Percentiles rank a stretch among this genome's conserved stretches.
Evolutionary conservation across 106 monocot species (phyloP).

Genomic region (Phalaenopsis aphrodite): DNA sequence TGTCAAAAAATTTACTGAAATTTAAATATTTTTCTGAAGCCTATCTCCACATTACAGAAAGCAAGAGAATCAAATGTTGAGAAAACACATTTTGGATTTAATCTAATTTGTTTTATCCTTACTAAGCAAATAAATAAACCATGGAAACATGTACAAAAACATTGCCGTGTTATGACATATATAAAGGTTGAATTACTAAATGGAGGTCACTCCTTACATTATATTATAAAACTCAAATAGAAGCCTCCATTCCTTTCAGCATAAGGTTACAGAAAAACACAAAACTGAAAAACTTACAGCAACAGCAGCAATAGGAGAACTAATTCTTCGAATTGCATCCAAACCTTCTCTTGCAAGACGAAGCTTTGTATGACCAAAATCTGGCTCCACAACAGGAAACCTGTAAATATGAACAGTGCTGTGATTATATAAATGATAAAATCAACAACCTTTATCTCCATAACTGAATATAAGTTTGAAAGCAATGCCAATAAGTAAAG

Average conservation of each 20-base stretch:
- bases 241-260: background rate
- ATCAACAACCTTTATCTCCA: background rate
- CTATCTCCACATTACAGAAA: background rate
- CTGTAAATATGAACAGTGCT: slow-evolving; percentile 26
- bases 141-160: background rate
- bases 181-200: background rate
- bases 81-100: background rate
- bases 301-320: slow-evolving; percentile 79
- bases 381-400: slow-evolving; percentile 97
- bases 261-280: background rate
- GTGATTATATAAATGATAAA: background rate
- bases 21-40: background rate
- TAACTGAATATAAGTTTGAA: background rate
- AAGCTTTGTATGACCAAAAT: slow-evolving; percentile 87
- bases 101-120: background rate
- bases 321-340: slow-evolving; percentile 82
- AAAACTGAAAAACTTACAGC: slow-evolving; percentile 41
- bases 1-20: background rate
- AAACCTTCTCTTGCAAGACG: slow-evolving; percentile 68
- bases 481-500: background rate
- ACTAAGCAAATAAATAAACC: too few relatives aligned
- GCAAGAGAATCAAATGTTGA: background rate
- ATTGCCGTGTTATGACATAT: background rate
- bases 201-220: background rate
- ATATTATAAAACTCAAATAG: background rate